Percentiles rank a stretch among this genome's conserved stretches.
Conservation (phyloP, 202 grass and related monocot genomes). For the Alloteropsis angusta region DNA sequence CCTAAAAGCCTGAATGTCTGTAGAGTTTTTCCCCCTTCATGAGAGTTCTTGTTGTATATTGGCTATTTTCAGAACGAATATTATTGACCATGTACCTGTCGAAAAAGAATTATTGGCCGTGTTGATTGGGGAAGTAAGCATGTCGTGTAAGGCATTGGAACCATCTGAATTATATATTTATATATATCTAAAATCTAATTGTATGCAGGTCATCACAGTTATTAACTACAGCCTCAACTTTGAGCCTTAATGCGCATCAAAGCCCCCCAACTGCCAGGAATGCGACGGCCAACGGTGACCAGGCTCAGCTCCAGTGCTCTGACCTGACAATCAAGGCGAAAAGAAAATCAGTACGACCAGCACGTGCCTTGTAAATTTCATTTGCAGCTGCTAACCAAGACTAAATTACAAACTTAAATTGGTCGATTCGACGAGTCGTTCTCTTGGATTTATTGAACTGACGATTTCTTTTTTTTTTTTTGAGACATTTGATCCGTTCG, state of each 20-base stretch:
- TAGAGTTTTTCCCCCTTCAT: not conserved
- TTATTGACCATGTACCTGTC: not conserved
- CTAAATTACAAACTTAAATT: not conserved
- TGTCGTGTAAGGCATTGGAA: not conserved
- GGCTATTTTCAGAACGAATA: not conserved
- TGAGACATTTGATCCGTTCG: not conserved
- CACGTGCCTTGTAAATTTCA: not conserved
- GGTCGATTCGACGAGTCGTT: not conserved
- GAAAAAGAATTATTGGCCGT: not conserved
- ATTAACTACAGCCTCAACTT: not conserved
- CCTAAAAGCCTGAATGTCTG: not conserved
- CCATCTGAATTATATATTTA: not conserved
- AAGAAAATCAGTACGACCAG: not conserved
- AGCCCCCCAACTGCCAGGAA: slow-evolving; percentile 1
- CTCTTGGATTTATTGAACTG: not conserved
- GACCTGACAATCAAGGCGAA: not conserved
- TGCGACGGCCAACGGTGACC: not conserved
- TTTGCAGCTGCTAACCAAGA: not conserved
- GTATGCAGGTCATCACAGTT: not conserved
- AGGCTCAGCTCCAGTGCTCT: not conserved
- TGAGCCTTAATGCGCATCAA: not conserved
- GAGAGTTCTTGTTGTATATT: not conserved
- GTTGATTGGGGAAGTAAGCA: not conserved
- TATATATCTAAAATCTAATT: no score
- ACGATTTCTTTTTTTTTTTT: not conserved